Percentiles rank a stretch among this genome's conserved stretches.
These are phyloP conservation scores for Globisporangium viniferum DNA, from an alignment of 352 stramenopile species.

Conservation along the genomic window DNA sequence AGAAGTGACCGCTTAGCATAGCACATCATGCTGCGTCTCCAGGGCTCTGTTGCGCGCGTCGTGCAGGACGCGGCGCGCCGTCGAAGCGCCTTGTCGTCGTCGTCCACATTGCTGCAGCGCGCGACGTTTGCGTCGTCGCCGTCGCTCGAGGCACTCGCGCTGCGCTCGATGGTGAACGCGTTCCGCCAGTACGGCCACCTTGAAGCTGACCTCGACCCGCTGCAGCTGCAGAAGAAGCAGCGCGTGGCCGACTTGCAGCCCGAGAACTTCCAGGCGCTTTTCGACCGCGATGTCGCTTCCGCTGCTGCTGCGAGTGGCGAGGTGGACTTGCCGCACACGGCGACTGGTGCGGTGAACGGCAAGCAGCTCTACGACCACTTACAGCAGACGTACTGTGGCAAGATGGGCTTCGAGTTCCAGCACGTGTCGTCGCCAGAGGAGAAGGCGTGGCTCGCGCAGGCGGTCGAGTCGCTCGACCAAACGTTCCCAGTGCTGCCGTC, in stretches of 20 bases:
- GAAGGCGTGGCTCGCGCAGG: constrained; percentile 64
- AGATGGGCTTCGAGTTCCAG: constrained; percentile 83
- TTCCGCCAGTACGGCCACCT: constrained; percentile 80
- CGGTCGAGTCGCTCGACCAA: constrained; percentile 39
- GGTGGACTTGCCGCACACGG: constrained; percentile 18
- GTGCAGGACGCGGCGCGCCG: constrained; percentile 20
- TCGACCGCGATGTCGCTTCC: constrained; percentile 21
- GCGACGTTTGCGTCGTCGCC: constrained; percentile 27
- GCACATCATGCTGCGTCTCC: constrained; percentile 50
- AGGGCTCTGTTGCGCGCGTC: constrained; percentile 30
- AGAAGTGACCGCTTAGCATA: not conserved
- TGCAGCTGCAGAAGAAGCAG: constrained; percentile 37
- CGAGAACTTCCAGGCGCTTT: constrained; percentile 53
- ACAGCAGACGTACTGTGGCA: constrained; percentile 64
- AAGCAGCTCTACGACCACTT: constrained; percentile 62
- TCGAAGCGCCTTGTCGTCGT: not conserved
- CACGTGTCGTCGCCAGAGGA: constrained; percentile 57
- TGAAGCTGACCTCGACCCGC: constrained; percentile 66
- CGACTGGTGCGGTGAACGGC: constrained; percentile 20
- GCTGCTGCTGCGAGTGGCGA: constrained; percentile 17
- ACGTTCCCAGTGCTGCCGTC: constrained; percentile 56
- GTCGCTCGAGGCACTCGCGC: constrained; percentile 59
- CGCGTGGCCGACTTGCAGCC: constrained; percentile 34
- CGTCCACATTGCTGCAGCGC: not conserved
- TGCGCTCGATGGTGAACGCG: constrained; percentile 60